phyloP scores from a whole-genome alignment of 192 early-diverging fungal genomes.

The Diversispora eburnea region DNA sequence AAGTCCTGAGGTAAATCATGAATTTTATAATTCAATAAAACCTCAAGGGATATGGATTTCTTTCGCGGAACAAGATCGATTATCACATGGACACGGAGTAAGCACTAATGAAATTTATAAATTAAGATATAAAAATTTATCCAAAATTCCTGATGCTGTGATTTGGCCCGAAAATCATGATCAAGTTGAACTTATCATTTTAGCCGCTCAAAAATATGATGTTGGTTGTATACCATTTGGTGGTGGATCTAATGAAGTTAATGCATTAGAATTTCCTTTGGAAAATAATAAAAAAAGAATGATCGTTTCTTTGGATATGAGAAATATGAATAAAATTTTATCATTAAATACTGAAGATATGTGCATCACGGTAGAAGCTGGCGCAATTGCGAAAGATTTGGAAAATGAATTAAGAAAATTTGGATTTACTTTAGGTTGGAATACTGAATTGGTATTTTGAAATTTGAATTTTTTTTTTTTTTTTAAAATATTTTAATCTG shows the following conservation, averaged over 20 bases:
- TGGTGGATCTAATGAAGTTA: slow-evolving; percentile 19
- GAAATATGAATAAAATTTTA: slow-evolving; percentile 20
- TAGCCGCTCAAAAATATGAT: slow-evolving; percentile 6
- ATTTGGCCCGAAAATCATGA: slow-evolving; percentile 21
- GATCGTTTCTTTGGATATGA: slow-evolving; percentile 13
- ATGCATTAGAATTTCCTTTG: slow-evolving; percentile 10
- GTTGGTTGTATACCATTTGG: slow-evolving; percentile 18
- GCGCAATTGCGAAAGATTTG: slow-evolving; percentile 1
- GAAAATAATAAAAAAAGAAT: background rate
- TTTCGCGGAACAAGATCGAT: slow-evolving; percentile 11
- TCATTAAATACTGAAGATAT: slow-evolving; percentile 17
- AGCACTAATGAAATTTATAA: slow-evolving; percentile 12
- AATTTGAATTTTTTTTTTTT: background rate
- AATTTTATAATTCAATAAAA: slow-evolving; percentile 14
- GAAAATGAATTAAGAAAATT: slow-evolving; percentile 9
- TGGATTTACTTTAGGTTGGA: slow-evolving; percentile 10
- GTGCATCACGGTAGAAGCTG: slow-evolving; percentile 4
- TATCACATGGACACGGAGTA: background rate
- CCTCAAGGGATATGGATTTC: slow-evolving; percentile 6
- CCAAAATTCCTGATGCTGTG: background rate
- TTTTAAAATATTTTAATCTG: background rate
- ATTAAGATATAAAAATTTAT: slow-evolving; percentile 5
- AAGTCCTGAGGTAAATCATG: slow-evolving; percentile 15
- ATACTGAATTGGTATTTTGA: background rate
- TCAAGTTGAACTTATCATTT: slow-evolving; percentile 4